Conservation (phyloP, 2,329 filamentous ascomycete genomes). For the Didymella exigua region DNA sequence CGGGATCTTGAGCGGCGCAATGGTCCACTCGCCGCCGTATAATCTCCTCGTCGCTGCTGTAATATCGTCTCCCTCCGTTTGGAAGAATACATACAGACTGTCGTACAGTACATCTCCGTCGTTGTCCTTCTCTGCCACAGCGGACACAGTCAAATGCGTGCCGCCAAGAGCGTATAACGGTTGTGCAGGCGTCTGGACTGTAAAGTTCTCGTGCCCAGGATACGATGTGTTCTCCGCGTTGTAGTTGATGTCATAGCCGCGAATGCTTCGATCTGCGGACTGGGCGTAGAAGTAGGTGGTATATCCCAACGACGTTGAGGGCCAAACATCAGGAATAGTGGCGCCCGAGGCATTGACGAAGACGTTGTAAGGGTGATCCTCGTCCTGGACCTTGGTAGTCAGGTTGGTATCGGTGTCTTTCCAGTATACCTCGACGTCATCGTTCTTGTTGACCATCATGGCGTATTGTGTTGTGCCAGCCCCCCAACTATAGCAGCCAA, state of each 20-base stretch:
- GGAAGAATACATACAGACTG: constrained; percentile 44
- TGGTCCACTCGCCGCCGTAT: constrained; percentile 37
- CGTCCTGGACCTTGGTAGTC: constrained; percentile 30
- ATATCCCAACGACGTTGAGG: constrained; percentile 50
- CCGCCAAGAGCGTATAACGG: constrained; percentile 44
- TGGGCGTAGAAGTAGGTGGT: constrained; percentile 53
- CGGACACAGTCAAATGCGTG: constrained; percentile 49
- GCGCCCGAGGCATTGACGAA: constrained; percentile 42
- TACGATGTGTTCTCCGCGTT: constrained; percentile 49
- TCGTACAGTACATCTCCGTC: constrained; percentile 24
- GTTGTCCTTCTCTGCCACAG: constrained; percentile 37
- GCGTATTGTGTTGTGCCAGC: constrained; percentile 50
- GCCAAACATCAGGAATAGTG: constrained; percentile 46
- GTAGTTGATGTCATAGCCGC: constrained; percentile 49
- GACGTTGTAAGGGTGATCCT: constrained; percentile 48
- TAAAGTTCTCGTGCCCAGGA: constrained; percentile 37
- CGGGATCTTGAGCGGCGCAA: constrained; percentile 33
- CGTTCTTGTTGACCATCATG: constrained; percentile 51
- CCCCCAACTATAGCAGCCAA: constrained; percentile 54
- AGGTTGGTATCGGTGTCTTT: constrained; percentile 48
- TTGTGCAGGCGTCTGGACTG: constrained; percentile 36
- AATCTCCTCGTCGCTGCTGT: constrained; percentile 36
- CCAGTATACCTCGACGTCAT: constrained; percentile 52
- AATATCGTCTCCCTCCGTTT: constrained; percentile 38
- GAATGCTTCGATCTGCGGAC: constrained; percentile 43